A percentile compares a stretch with the other conserved stretches of the same genome.
phyloP scores from a whole-genome alignment of 2,329 filamentous ascomycete species.

The Penicillium sp. region DNA sequence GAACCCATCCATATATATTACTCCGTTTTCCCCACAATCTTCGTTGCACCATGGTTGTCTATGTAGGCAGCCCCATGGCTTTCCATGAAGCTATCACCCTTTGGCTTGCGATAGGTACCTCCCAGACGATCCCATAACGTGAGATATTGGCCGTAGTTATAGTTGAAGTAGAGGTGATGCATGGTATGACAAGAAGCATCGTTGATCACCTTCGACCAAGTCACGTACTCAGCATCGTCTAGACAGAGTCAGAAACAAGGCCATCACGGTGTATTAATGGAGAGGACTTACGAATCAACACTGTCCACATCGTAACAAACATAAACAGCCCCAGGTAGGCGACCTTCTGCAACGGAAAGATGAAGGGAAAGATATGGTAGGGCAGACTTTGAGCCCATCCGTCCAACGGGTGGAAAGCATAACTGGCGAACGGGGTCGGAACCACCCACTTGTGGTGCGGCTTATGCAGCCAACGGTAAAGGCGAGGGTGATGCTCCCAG shows the following conservation, averaged over 20 bases:
- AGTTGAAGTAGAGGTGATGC: slow-evolving; percentile 83
- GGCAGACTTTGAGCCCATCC: slow-evolving; percentile 82
- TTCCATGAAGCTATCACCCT: slow-evolving; percentile 17
- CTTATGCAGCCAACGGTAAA: slow-evolving; percentile 91
- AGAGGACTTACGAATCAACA: slow-evolving; percentile 61
- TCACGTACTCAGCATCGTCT: slow-evolving; percentile 86
- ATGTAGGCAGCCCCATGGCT: background rate
- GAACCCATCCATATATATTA: background rate
- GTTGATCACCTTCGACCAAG: slow-evolving; percentile 80
- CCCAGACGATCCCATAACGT: slow-evolving; percentile 86
- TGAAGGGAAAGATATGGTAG: slow-evolving; percentile 85
- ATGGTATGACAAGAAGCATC: slow-evolving; percentile 81
- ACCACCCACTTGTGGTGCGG: slow-evolving; percentile 99
- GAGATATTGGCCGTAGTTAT: slow-evolving; percentile 93
- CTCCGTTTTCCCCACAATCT: background rate
- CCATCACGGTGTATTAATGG: background rate
- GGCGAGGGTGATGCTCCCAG: slow-evolving; percentile 66
- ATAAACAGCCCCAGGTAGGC: slow-evolving; percentile 78
- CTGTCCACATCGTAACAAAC: slow-evolving; percentile 94
- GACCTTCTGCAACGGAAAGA: slow-evolving; percentile 88
- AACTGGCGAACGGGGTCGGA: slow-evolving; percentile 84
- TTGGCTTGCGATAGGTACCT: slow-evolving; percentile 50
- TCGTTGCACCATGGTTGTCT: background rate
- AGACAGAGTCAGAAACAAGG: background rate
- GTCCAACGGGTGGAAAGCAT: slow-evolving; percentile 91